Evolutionary conservation across 2,329 filamentous ascomycete species (phyloP), one percentile per base, ranked within the genome.

Genomic region (Trichoderma sp.): DNA sequence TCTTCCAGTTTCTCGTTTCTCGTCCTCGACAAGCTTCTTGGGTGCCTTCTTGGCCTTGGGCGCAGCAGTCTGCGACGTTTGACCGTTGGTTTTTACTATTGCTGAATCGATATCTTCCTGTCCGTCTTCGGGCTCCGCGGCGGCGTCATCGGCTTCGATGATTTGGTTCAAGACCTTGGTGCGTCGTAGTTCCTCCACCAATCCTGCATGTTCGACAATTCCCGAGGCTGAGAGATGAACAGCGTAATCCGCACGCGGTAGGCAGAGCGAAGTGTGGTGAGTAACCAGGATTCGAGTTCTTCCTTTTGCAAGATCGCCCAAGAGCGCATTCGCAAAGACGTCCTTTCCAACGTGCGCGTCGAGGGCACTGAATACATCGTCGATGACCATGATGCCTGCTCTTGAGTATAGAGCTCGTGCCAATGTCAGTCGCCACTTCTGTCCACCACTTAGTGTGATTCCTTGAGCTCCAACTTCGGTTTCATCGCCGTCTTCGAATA

Each of bases 401-500:
- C 32, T 55, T 0, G 73, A 72, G 58, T 74, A 75, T 0, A 74
- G 66, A n/a, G 74, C 74, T 14, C 74, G 68, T 6, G 71, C 73
- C 0, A 75, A 30, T 13, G 73, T 69, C 4, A 75, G 46, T 5
- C 73, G 59, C 39, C 59, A 70, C n/a, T 70, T 52, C 51, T 74
- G 73, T 4, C 73, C 70, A 3, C 68, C 71, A 5, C 70, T 72
- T 0, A 75, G 67, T 24, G 58, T 65, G 5, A 61, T 24, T 1
- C 73, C 72, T 16, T 71, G 68, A 4, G 69, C 70, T 10, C 72
- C 69, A 3, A 73, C 91, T 71, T 92, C 89, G 0, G 91, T 94
- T 24, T 85, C 77, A 72, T 93, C 90, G 2, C 91, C 91, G 72
- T 92, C 88, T 0, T 85, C 80, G 3, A 94, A 83, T 82, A 90